Evolutionary conservation across 768 basidiomycete genomes (phyloP).

Genomic region (Mycena indigotica): DNA sequence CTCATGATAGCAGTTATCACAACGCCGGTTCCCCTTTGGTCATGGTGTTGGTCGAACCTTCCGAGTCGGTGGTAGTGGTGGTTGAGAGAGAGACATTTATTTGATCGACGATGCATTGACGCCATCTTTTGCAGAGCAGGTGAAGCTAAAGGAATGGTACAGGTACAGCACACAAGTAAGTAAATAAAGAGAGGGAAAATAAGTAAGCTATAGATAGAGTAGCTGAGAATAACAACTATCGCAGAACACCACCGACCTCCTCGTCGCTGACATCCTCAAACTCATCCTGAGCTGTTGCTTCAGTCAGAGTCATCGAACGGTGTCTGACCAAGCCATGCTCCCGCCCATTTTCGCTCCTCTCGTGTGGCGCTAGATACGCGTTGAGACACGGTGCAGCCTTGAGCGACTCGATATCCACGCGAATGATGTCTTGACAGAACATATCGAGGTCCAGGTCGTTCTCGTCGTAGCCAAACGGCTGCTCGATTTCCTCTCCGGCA

Average conservation of each 20-base stretch:
- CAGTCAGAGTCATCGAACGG: conserved; percentile 20
- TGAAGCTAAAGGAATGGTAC: no score
- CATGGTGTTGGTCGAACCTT: no score
- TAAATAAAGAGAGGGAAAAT: no score
- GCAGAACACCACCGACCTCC: conserved; percentile 7
- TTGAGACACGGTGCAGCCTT: conserved; percentile 54
- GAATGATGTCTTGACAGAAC: conserved; percentile 60
- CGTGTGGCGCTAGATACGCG: conserved; percentile 42
- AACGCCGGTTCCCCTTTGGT: no score
- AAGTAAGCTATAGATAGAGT: no score
- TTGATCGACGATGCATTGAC: no score
- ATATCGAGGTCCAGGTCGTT: conserved; percentile 71
- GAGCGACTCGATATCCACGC: conserved; percentile 57
- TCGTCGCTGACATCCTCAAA: conserved; percentile 24
- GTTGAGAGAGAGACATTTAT: no score
- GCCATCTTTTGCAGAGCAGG: no score
- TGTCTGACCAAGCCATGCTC: conserved; percentile 8
- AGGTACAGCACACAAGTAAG: no score
- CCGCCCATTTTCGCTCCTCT: conserved; percentile 1
- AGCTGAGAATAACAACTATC: no score
- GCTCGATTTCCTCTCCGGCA: conserved; percentile 71
- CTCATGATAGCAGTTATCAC: not conserved
- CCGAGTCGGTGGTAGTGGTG: no score
- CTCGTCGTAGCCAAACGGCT: conserved; percentile 73
- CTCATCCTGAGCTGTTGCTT: conserved; percentile 20